Evolutionary conservation across 2,329 filamentous ascomycete genomes (phyloP).

Genomic region (Teratosphaeria gauchensis): DNA sequence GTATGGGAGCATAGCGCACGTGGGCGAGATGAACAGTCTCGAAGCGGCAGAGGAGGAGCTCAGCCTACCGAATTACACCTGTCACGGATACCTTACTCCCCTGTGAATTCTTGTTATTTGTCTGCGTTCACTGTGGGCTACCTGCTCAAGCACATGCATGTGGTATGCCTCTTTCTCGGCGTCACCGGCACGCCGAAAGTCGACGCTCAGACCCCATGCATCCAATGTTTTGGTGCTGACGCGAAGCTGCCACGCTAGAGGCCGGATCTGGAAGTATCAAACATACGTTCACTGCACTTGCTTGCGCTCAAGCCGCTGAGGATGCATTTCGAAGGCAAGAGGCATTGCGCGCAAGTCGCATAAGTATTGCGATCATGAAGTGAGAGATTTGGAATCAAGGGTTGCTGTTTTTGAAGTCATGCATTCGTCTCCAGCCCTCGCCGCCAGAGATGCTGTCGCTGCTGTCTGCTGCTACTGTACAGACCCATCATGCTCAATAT

Average conservation of each 20-base stretch:
- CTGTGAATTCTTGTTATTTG: not conserved
- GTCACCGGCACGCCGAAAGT: not conserved
- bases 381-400: not conserved
- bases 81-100: not conserved
- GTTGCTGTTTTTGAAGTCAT: conserved; percentile 15
- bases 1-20: not conserved
- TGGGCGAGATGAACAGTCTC: not conserved
- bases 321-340: not conserved
- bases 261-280: conserved; percentile 1
- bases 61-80: not conserved
- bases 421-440: conserved; percentile 24
- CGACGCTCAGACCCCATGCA: not conserved
- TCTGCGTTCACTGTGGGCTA: not conserved
- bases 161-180: too few relatives aligned
- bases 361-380: not conserved
- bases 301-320: not conserved
- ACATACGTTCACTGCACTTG: conserved; percentile 1
- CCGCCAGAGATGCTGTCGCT: conserved; percentile 13
- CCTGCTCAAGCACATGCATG: too few relatives aligned
- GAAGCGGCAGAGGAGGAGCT: not conserved
- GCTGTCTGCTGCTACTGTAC: conserved; percentile 27
- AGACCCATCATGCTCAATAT: conserved; percentile 16
- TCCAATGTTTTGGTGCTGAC: not conserved
- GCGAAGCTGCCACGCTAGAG: conserved; percentile 5
- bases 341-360: not conserved